These are phyloP conservation scores for Flaveria floridana DNA, from an alignment of 140 eudicot genomes.

Conservation along the genomic window DNA sequence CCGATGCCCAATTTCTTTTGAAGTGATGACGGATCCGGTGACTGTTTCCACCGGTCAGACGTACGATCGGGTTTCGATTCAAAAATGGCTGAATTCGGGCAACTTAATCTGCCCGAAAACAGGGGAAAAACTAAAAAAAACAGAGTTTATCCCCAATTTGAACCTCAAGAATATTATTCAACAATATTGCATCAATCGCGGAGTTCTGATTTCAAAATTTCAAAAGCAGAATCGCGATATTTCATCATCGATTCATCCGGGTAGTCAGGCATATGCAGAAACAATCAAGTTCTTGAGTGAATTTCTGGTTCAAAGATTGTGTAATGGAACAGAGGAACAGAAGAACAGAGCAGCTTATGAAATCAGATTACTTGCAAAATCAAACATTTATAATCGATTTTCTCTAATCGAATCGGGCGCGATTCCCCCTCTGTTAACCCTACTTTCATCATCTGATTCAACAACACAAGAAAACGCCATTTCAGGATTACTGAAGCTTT, in stretches of 20 bases:
- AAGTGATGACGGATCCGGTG: conserved; percentile 89
- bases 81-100: conserved; percentile 76
- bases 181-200: conserved; percentile 63
- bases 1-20: conserved; percentile 83
- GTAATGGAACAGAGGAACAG: conserved; percentile 39
- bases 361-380: conserved; percentile 63
- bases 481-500: conserved; percentile 67
- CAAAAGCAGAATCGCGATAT: conserved; percentile 50
- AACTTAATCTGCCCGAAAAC: conserved; percentile 74
- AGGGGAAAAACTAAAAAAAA: conserved; percentile 49
- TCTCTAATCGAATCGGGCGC: conserved; percentile 57
- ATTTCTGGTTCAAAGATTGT: conserved; percentile 44
- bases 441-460: conserved; percentile 52
- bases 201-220: conserved; percentile 57
- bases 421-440: conserved; percentile 46
- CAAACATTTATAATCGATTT: conserved; percentile 55
- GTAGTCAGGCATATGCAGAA: conserved; percentile 55
- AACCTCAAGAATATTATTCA: conserved; percentile 60
- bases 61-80: conserved; percentile 68
- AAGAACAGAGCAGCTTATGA: conserved; percentile 63
- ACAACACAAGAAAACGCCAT: conserved; percentile 62
- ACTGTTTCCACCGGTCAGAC: conserved; percentile 83
- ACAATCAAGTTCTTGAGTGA: conserved; percentile 50
- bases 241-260: conserved; percentile 53
- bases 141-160: conserved; percentile 64